phyloP scores from a whole-genome alignment of 805 yeast species.

The Wickerhamiella hasegawae region DNA sequence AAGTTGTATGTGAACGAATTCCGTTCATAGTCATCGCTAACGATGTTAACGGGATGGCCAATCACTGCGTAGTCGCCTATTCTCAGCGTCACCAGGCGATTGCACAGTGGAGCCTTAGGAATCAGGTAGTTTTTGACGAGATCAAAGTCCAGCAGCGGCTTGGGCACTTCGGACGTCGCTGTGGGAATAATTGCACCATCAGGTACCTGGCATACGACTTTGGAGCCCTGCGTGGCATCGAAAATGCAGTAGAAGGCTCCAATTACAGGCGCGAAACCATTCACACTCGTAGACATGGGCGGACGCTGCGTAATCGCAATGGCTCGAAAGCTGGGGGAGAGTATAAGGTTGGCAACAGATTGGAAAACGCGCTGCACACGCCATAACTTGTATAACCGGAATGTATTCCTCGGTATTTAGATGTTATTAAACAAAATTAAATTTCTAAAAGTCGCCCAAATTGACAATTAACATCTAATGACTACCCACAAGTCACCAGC shows the following conservation, averaged over 20 bases:
- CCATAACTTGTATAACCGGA: too few species aligned
- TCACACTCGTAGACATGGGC: neutral
- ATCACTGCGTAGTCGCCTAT: conserved; percentile 54
- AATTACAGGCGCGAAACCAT: conserved; percentile 73
- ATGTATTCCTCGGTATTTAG: too few species aligned
- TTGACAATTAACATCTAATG: too few species aligned
- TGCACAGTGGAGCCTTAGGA: conserved; percentile 85
- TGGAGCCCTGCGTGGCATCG: conserved; percentile 92
- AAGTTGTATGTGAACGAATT: conserved; percentile 88
- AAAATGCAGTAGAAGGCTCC: conserved; percentile 83
- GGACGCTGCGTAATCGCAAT: too few species aligned
- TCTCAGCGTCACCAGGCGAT: conserved; percentile 59
- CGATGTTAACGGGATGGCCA: conserved; percentile 80
- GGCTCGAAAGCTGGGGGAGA: too few species aligned
- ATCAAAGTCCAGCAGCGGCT: conserved; percentile 54
- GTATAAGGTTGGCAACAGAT: too few species aligned
- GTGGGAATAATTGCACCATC: conserved; percentile 34
- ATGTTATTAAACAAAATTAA: too few species aligned
- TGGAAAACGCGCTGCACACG: too few species aligned
- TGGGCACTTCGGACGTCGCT: conserved; percentile 11
- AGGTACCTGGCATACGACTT: conserved; percentile 83
- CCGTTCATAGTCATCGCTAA: conserved; percentile 61
- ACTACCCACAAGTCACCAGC: too few species aligned
- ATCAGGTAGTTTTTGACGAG: conserved; percentile 78
- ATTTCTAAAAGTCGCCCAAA: too few species aligned